Conservation (phyloP, 768 basidiomycete genomes). For the Hemileccinum impolitum region DNA sequence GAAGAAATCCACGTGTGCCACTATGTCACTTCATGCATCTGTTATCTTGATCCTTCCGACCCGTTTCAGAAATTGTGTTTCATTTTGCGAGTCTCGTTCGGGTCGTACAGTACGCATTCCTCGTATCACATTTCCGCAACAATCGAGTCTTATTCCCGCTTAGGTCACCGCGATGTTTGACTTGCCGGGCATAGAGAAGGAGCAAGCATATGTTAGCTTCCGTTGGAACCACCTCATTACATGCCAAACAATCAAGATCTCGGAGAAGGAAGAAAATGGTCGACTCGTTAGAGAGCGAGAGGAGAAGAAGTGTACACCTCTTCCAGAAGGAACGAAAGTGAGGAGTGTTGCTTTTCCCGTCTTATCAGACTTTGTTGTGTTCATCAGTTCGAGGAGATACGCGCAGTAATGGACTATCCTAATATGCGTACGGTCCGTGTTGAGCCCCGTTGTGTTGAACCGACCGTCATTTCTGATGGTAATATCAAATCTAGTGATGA, state of each 20-base stretch:
- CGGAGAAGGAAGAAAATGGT: conserved; percentile 61
- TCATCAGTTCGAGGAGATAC: conserved; percentile 68
- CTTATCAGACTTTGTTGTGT: neutral
- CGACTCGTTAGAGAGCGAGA: conserved; percentile 59
- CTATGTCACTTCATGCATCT: conserved; percentile 5
- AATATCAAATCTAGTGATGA: conserved; percentile 29
- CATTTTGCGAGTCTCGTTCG: conserved; percentile 67
- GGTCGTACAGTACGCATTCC: conserved; percentile 46
- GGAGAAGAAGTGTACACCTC: conserved; percentile 60
- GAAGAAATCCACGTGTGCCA: conserved; percentile 61
- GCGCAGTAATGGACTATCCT: conserved; percentile 69
- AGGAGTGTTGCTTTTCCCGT: conserved; percentile 15
- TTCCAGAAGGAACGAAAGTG: conserved; percentile 73
- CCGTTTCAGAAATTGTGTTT: conserved; percentile 44
- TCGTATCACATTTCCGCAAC: conserved; percentile 12
- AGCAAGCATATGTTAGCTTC: conserved; percentile 74
- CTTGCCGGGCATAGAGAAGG: conserved; percentile 63
- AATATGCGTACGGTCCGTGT: conserved; percentile 36
- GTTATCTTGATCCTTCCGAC: conserved; percentile 14
- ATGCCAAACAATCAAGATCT: conserved; percentile 59
- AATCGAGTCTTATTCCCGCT: conserved; percentile 22
- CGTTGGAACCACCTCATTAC: conserved; percentile 60
- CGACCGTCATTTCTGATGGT: conserved; percentile 31
- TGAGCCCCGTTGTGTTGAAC: conserved; percentile 31
- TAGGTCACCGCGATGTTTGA: conserved; percentile 69